Conservation (phyloP, 306 rosid genomes). For the Medicago lupulina region DNA sequence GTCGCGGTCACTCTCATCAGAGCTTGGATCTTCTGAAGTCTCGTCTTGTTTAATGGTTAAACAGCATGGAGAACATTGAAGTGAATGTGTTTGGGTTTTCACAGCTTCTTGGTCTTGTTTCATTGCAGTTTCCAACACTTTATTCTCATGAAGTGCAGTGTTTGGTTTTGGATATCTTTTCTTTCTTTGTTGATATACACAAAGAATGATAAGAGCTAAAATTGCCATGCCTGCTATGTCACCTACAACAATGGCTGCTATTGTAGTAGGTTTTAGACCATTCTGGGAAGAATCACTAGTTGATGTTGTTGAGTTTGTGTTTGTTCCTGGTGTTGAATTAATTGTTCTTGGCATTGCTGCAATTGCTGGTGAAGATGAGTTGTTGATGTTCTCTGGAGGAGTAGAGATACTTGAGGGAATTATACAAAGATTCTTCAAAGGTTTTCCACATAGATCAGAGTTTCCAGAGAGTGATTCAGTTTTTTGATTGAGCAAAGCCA, state of each 20-base stretch:
- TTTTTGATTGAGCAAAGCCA: constrained; percentile 62
- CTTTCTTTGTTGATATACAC: constrained; percentile 68
- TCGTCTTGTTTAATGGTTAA: constrained; percentile 64
- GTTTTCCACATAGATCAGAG: constrained; percentile 81
- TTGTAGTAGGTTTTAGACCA: constrained; percentile 73
- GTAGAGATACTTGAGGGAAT: constrained; percentile 74
- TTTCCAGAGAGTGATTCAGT: constrained; percentile 68
- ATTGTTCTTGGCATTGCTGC: constrained; percentile 89
- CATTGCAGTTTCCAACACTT: constrained; percentile 16
- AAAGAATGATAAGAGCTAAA: constrained; percentile 57
- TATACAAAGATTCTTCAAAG: constrained; percentile 69
- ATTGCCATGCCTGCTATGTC: constrained; percentile 72
- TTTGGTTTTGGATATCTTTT: constrained; percentile 35
- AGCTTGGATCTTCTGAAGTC: constrained; percentile 75
- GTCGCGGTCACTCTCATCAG: constrained; percentile 75
- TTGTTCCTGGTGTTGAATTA: constrained; percentile 48
- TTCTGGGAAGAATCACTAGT: constrained; percentile 38
- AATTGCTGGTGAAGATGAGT: constrained; percentile 77
- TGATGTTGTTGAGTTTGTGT: constrained; percentile 38
- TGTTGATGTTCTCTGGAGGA: constrained; percentile 61
- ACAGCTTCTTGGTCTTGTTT: constrained; percentile 33
- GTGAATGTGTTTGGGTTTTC: constrained; percentile 42
- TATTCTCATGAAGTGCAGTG: constrained; percentile 17
- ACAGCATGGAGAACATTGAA: constrained; percentile 74
- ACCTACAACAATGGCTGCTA: constrained; percentile 75